These are phyloP conservation scores for Beauveria scarabaeidicola DNA, from an alignment of 2,329 filamentous ascomycete genomes.

Conservation along the genomic window DNA sequence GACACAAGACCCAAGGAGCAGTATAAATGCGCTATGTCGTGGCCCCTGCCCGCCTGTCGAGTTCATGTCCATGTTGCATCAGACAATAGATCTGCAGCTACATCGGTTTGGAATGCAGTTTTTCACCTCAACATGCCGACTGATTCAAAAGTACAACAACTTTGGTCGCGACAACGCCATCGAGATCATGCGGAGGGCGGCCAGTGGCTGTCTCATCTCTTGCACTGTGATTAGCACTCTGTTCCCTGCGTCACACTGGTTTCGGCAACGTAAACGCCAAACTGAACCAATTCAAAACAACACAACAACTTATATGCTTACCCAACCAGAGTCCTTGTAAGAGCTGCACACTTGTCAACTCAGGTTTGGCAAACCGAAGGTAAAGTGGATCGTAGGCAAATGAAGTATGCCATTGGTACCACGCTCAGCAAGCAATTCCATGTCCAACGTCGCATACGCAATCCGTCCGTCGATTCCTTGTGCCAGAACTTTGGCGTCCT, in stretches of 20 bases:
- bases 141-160: too few relatives aligned
- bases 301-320: neutral
- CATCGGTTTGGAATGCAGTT: too few relatives aligned
- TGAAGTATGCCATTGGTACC: neutral
- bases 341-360: too few relatives aligned
- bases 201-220: neutral
- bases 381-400: neutral
- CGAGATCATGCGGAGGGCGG: neutral
- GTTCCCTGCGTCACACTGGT: neutral
- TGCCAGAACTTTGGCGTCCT: neutral
- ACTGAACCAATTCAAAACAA: neutral
- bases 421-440: neutral
- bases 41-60: too few relatives aligned
- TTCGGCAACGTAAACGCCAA: constrained; percentile 6
- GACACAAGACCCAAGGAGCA: too few relatives aligned
- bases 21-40: too few relatives aligned
- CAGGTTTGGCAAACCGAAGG: neutral
- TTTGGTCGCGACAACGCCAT: neutral
- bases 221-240: too few relatives aligned
- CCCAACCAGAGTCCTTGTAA: neutral
- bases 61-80: too few relatives aligned
- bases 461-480: neutral
- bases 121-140: too few relatives aligned
- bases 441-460: neutral
- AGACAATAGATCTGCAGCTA: too few relatives aligned